Evolutionary conservation across 2,329 filamentous ascomycete genomes (phyloP).

Genomic region (Aspergillus versicolor): DNA sequence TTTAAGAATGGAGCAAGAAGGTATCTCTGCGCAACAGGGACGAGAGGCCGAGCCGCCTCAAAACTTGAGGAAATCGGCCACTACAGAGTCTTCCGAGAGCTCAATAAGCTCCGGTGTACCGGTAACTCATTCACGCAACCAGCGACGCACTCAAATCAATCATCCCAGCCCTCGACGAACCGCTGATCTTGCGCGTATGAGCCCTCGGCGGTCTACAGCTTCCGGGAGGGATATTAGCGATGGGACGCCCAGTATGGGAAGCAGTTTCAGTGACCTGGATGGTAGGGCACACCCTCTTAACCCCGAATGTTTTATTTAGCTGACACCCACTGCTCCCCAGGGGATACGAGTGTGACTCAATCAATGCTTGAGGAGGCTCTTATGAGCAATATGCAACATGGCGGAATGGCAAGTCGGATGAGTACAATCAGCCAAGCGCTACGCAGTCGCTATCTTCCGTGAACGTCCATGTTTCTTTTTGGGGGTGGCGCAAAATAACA

Average conservation of each 20-base stretch:
- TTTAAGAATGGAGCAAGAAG: slow-evolving; percentile 36
- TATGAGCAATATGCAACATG: slow-evolving; percentile 61
- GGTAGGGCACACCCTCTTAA: slow-evolving; percentile 38
- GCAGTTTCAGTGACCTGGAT: slow-evolving; percentile 65
- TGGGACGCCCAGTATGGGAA: slow-evolving; percentile 62
- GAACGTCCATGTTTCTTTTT: neutral
- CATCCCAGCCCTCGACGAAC: slow-evolving; percentile 47
- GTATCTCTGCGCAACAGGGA: slow-evolving; percentile 26
- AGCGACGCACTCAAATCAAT: slow-evolving; percentile 17
- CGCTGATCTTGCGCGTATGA: slow-evolving; percentile 49
- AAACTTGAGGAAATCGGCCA: slow-evolving; percentile 18
- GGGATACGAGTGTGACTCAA: slow-evolving; percentile 63
- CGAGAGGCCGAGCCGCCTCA: slow-evolving; percentile 27
- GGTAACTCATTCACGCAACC: slow-evolving; percentile 21
- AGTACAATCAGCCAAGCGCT: slow-evolving; percentile 55
- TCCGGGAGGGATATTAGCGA: slow-evolving; percentile 50
- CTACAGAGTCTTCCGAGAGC: slow-evolving; percentile 35
- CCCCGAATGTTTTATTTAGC: neutral
- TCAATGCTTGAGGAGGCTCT: slow-evolving; percentile 65
- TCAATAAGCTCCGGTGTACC: slow-evolving; percentile 39
- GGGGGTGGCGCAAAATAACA: neutral
- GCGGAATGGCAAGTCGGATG: slow-evolving; percentile 50
- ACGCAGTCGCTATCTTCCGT: slow-evolving; percentile 50
- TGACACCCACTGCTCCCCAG: slow-evolving; percentile 5
- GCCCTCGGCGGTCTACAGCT: slow-evolving; percentile 42